Base-by-base conservation (phyloP, 202 grass and related monocot genomes). In the Zizania palustris region DNA sequence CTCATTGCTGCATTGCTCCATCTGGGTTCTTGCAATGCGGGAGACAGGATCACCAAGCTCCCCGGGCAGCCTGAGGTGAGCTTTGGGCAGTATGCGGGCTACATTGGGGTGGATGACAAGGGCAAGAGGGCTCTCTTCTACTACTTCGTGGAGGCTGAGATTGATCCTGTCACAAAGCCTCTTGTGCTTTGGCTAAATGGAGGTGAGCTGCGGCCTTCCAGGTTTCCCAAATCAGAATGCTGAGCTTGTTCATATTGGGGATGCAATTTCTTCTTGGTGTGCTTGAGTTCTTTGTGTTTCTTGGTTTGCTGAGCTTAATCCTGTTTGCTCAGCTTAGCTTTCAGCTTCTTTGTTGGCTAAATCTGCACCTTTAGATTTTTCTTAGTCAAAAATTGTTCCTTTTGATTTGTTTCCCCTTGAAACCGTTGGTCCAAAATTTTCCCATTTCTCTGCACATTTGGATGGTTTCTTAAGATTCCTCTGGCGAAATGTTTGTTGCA, bases 171-270 rank as follows among this genome's bases (percentile, higher is more conserved):
- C 45, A 34, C 91, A 1, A 97, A 97, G 71, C 91, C 95, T 40
- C 91, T 97, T 59, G 89, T 97, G 37, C 91, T 97, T 43, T 97
- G 95, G 95, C 86, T 97, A 70, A 97, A 97, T 82, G 95, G 95
- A 88, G 95, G 95, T 97, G 78, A 71, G 80, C 28, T 16, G 9
- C 58, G 58, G 54, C 41, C 37, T 56, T n/a, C 14, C 5, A 78
- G 48, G 37, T 9, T 57, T 56, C 16, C 50, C 33, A 42, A 14
- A 48, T 65, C 38, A 13, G 3, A 41, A 63, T 71, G 4, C 37
- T 14, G 12, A 53, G n/a, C 50, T 22, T 62, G 12, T 3, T 69
- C 55, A 0, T 18, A 9, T 48, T 78, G 37, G 6, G 20, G 8
- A 12, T 4, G 28, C 20, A 36, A 10, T 45, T 50, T 72, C 5